Evolutionary conservation across 768 basidiomycete genomes (phyloP), one percentile per base, ranked within the genome.

Genomic region (Nidularia sp.): DNA sequence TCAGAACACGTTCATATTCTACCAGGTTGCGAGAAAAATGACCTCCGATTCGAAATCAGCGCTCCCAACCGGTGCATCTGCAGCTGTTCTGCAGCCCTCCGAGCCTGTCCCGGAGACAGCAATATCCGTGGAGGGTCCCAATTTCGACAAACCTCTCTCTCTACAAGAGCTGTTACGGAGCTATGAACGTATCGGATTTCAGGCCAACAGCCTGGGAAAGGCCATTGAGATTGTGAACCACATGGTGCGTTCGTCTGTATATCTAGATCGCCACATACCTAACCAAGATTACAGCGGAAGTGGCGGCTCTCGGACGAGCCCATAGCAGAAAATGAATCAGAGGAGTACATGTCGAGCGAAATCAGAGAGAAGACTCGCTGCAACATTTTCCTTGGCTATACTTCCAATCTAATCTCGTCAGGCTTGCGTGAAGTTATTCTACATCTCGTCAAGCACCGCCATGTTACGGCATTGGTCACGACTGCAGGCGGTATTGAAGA

Each of bases 401-500:
- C 97, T 8, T 98, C 95, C 47, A 99, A 99, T 70, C 81, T 99
- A 44, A 96, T 99, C 63, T 98, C 97, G 1, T 98, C 97, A 6
- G 97, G 97, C 7, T 75, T 99, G 41, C 85, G 97, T 34, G 97
- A 99, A 70, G 76, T 98, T 45, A 88, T 99, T 57, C 76, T 88
- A 22, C 84, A 94, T 68, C 86, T 99, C 39, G 95, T 93, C 33
- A 94, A 98, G 68, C 86, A 98, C 73, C 88, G 85, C 56, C 90
- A 97, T 60, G 81, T 99, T 53, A 78, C 86, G 18, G 89, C 85
- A 18, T 76, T 99, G 55, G 97, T 98, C 25, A 99, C 97, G 2
- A 99, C 97, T 0, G 97, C 97, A 4, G 97, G 97, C 5, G 97
- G 97, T 6, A 88, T 99, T 59, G 97, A 99, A 66, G 97, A 99